A percentile compares a stretch with the other conserved stretches of the same genome.
phyloP scores from a whole-genome alignment of 2,329 filamentous ascomycete genomes.

The Gyromitra esculenta region DNA sequence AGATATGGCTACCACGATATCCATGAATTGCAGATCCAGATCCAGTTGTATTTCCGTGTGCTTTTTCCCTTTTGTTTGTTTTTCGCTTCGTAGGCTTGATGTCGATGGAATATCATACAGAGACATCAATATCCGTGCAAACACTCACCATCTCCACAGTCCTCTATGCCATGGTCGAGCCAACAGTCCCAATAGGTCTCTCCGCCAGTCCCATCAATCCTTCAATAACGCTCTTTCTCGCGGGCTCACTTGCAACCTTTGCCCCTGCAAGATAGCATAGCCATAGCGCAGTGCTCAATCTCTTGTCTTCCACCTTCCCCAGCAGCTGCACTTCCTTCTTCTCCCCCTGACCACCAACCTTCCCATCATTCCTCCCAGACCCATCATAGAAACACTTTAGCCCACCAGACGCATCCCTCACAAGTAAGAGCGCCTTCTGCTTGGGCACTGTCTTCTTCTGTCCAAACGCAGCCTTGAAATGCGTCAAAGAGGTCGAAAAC shows the following conservation, averaged over 20 bases:
- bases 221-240: slow-evolving; percentile 82
- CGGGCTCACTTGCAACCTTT: slow-evolving; percentile 84
- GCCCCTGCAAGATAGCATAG: slow-evolving; percentile 87
- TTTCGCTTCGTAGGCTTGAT: background rate
- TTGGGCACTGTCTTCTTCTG: slow-evolving; percentile 77
- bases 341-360: slow-evolving; percentile 61
- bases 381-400: slow-evolving; percentile 74
- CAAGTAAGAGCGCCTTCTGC: slow-evolving; percentile 77
- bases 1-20: background rate
- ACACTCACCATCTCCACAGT: background rate
- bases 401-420: slow-evolving; percentile 72
- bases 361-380: slow-evolving; percentile 64
- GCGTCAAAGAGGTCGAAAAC: slow-evolving; percentile 77
- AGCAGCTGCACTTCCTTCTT: slow-evolving; percentile 66
- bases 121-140: slow-evolving; percentile 9
- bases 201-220: slow-evolving; percentile 89
- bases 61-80: background rate
- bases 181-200: slow-evolving; percentile 66
- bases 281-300: slow-evolving; percentile 84
- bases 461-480: slow-evolving; percentile 84
- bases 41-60: background rate
- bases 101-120: slow-evolving; percentile 6
- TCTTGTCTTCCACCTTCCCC: slow-evolving; percentile 79
- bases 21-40: background rate
- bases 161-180: background rate